These are phyloP conservation scores for Cytospora leucostoma DNA, from an alignment of 2,329 filamentous ascomycete genomes.

Conservation along the genomic window DNA sequence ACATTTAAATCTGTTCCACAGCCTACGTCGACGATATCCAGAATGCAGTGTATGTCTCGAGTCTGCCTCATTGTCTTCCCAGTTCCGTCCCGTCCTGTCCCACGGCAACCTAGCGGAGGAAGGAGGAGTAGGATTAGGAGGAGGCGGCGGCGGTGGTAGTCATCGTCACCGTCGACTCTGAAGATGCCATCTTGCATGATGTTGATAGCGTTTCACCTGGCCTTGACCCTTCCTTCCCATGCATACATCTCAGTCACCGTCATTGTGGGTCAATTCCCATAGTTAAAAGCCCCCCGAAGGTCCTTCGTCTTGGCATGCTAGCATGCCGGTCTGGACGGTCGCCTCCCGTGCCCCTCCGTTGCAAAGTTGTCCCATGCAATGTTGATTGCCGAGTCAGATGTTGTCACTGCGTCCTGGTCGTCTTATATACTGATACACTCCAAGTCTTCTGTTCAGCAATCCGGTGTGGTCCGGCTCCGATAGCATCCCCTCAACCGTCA, in stretches of 20 bases:
- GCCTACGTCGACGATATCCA: conserved; percentile 50
- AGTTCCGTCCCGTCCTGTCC: neutral
- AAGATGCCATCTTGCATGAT: neutral
- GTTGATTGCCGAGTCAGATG: neutral
- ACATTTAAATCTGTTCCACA: conserved; percentile 40
- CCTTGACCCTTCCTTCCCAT: neutral
- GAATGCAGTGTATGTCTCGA: conserved; percentile 51
- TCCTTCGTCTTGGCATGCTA: neutral
- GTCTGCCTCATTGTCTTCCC: conserved; percentile 26
- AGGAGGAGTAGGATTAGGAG: neutral
- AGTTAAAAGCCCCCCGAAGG: neutral
- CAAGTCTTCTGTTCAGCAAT: conserved; percentile 61
- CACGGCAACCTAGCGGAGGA: neutral
- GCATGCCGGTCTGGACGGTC: neutral
- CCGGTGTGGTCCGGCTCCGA: conserved; percentile 54
- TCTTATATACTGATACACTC: conserved; percentile 25
- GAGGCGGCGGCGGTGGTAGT: neutral
- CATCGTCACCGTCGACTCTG: neutral
- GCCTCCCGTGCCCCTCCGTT: neutral
- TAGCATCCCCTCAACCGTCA: conserved; percentile 54
- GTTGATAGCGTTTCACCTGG: neutral
- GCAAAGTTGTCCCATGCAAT: neutral
- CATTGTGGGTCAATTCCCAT: neutral
- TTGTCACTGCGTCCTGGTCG: conserved; percentile 14
- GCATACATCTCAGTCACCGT: neutral